These are phyloP conservation scores for Pseudonectria foliicola DNA, from an alignment of 2,329 filamentous ascomycete genomes.

Conservation along the genomic window DNA sequence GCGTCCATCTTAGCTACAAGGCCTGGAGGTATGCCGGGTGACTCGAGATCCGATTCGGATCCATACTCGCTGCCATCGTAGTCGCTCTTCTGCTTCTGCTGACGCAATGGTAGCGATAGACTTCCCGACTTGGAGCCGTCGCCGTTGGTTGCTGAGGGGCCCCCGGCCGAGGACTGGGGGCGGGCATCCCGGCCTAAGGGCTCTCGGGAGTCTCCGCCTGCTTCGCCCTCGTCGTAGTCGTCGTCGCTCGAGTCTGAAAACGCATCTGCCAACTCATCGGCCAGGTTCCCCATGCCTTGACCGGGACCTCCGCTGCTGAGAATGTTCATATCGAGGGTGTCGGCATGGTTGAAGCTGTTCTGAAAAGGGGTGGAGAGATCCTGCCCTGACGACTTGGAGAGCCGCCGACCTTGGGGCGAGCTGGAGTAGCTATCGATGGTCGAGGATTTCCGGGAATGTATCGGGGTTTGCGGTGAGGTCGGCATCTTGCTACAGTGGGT, in stretches of 20 bases:
- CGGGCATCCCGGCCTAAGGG: slow-evolving; percentile 3
- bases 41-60: slow-evolving; percentile 63
- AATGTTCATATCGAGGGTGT: slow-evolving; percentile 39
- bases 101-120: slow-evolving; percentile 40
- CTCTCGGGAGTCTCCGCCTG: slow-evolving; percentile 15
- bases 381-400: slow-evolving; percentile 44
- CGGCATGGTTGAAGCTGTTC: slow-evolving; percentile 42
- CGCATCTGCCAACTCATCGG: slow-evolving; percentile 72
- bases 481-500: slow-evolving; percentile 22
- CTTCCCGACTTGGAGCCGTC: slow-evolving; percentile 30
- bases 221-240: slow-evolving; percentile 39
- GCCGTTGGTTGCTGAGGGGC: slow-evolving; percentile 11
- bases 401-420: slow-evolving; percentile 40
- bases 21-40: slow-evolving; percentile 58
- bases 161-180: slow-evolving; percentile 10
- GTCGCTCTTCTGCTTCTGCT: slow-evolving; percentile 47
- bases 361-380: slow-evolving; percentile 43
- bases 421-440: slow-evolving; percentile 41
- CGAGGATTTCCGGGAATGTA: slow-evolving; percentile 53
- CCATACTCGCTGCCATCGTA: slow-evolving; percentile 73
- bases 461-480: slow-evolving; percentile 46
- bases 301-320: slow-evolving; percentile 36
- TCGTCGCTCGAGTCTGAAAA: slow-evolving; percentile 61
- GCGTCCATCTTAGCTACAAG: slow-evolving; percentile 65
- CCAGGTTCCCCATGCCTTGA: slow-evolving; percentile 66